Percentiles rank a stretch among this genome's conserved stretches.
phyloP scores from a whole-genome alignment of 2,329 filamentous ascomycete genomes.

The Amesomyces nigricolor region DNA sequence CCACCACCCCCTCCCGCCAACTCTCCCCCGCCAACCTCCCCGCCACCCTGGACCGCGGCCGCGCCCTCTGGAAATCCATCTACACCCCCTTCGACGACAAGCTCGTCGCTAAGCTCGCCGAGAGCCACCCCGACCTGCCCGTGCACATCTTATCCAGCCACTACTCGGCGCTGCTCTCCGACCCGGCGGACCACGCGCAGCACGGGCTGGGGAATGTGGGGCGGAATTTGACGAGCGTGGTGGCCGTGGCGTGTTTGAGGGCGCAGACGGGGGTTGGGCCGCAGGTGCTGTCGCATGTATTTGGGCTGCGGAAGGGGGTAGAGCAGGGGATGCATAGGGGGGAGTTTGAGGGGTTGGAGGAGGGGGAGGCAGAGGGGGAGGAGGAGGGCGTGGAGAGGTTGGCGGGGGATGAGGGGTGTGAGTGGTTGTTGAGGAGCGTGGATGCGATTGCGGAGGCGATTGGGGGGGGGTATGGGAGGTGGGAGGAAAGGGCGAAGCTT shows the following conservation, averaged over 20 bases:
- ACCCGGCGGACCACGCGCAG: constrained; percentile 47
- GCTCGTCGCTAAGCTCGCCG: constrained; percentile 62
- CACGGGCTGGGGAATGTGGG: constrained; percentile 53
- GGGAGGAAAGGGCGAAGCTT: constrained; percentile 14
- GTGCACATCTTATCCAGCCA: constrained; percentile 71
- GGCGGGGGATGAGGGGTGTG: constrained; percentile 41
- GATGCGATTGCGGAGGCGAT: constrained; percentile 43
- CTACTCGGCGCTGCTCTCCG: constrained; percentile 67
- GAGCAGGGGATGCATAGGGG: constrained; percentile 55
- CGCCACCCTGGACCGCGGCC: constrained; percentile 52
- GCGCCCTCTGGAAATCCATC: constrained; percentile 66
- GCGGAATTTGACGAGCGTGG: constrained; percentile 63
- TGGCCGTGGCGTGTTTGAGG: constrained; percentile 68
- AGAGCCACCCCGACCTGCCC: constrained; percentile 75
- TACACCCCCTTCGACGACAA: constrained; percentile 71
- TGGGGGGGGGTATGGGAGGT: constrained; percentile 38
- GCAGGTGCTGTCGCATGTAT: constrained; percentile 75
- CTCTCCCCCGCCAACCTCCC: constrained; percentile 50
- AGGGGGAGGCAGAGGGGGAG: constrained; percentile 22
- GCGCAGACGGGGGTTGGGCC: constrained; percentile 78
- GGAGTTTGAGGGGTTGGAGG: constrained; percentile 15
- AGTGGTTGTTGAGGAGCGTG: constrained; percentile 43
- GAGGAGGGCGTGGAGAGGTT: constrained; percentile 38
- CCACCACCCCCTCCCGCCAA: constrained; percentile 50
- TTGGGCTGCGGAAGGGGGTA: constrained; percentile 70